Conservation (phyloP, 192 early-diverging fungal genomes). For the Linnemannia hyalina region DNA sequence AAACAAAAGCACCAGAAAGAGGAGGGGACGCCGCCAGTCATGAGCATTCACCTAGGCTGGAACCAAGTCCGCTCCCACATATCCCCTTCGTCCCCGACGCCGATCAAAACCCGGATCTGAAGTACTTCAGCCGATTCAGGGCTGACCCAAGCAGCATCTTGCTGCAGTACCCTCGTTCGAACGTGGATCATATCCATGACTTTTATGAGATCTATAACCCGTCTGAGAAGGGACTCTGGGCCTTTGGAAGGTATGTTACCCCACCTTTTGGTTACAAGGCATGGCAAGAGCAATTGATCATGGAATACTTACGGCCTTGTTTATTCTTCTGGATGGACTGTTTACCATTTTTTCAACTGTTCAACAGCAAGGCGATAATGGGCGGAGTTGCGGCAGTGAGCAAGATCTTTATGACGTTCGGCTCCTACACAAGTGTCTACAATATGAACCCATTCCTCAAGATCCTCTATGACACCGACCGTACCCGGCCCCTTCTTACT, state of each 20-base stretch:
- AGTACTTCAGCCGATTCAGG: background rate
- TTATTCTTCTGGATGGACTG: background rate
- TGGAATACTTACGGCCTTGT: background rate
- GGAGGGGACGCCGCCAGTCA: background rate
- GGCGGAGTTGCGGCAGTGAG: slow-evolving; percentile 43
- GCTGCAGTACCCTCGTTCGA: slow-evolving; percentile 31
- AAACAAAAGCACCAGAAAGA: background rate
- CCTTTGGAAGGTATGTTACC: slow-evolving; percentile 22
- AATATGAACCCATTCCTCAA: slow-evolving; percentile 73
- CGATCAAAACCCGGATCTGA: slow-evolving; percentile 35
- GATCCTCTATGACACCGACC: slow-evolving; percentile 65
- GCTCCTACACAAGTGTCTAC: slow-evolving; percentile 57
- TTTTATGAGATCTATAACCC: slow-evolving; percentile 53
- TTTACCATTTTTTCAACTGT: background rate
- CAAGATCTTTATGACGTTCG: slow-evolving; percentile 49
- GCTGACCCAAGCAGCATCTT: slow-evolving; percentile 46
- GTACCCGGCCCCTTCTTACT: slow-evolving; percentile 74
- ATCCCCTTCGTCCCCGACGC: slow-evolving; percentile 42
- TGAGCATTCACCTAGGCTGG: slow-evolving; percentile 12
- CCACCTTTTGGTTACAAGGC: background rate
- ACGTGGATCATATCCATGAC: slow-evolving; percentile 47
- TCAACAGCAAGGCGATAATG: slow-evolving; percentile 39
- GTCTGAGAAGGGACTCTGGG: slow-evolving; percentile 33
- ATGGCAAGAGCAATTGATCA: background rate
- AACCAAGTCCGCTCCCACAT: slow-evolving; percentile 18